These are phyloP conservation scores for Termitomyces sp. DNA, from an alignment of 768 basidiomycete species.

Conservation along the genomic window DNA sequence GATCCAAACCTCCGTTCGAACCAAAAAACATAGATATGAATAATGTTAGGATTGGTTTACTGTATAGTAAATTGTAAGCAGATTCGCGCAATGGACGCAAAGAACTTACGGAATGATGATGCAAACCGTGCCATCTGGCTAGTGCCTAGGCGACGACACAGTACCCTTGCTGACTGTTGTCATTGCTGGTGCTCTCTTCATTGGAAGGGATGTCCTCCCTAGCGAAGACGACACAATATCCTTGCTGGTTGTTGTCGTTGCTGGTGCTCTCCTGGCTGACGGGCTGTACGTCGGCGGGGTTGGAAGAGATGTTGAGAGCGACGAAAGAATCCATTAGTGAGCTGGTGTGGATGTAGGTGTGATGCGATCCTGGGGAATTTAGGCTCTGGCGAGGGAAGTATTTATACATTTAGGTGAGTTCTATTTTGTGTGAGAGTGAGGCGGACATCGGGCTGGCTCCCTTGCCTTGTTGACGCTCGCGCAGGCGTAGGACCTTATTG, in stretches of 20 bases:
- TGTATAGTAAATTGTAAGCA: neutral
- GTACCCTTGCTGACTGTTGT: too few relatives aligned
- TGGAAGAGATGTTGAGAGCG: too few relatives aligned
- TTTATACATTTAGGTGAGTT: neutral
- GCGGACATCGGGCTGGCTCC: neutral
- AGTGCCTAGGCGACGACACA: too few relatives aligned
- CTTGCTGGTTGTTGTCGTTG: neutral
- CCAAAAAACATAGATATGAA: too few relatives aligned
- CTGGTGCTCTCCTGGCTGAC: too few relatives aligned
- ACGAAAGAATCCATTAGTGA: too few relatives aligned
- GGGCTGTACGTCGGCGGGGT: too few relatives aligned
- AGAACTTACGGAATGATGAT: neutral
- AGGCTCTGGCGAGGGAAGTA: neutral
- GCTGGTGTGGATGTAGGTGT: neutral
- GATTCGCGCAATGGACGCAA: neutral
- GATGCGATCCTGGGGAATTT: neutral
- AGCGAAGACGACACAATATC: too few relatives aligned
- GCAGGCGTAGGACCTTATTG: neutral
- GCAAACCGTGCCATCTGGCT: too few relatives aligned
- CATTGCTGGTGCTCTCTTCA: neutral
- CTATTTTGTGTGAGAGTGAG: neutral
- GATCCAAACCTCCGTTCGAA: too few relatives aligned
- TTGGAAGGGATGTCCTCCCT: neutral
- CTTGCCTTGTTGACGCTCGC: neutral
- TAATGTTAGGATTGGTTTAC: too few relatives aligned